A percentile compares a stretch with the other conserved stretches of the same genome.
Conservation (phyloP, 1,139 yeast genomes). For the Kluyveromyces sp. region DNA sequence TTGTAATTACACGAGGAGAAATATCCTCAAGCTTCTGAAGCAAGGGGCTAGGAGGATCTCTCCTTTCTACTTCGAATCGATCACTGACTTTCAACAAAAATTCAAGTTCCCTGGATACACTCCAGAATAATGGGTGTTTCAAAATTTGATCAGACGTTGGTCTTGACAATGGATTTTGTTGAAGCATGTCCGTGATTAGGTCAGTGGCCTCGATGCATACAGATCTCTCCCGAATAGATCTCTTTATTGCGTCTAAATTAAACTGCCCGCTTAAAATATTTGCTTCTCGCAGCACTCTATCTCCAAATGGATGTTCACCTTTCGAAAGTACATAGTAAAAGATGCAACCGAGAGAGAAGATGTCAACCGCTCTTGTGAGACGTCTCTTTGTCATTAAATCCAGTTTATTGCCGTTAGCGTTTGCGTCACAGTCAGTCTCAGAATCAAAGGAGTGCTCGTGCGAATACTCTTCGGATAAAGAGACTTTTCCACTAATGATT, state of each 20-base stretch:
- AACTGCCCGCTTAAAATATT: constrained; percentile 75
- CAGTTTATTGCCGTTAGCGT: constrained; percentile 28
- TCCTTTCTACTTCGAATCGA: constrained; percentile 75
- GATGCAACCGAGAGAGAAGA: constrained; percentile 91
- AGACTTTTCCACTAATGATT: constrained; percentile 43
- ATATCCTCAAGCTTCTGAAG: constrained; percentile 52
- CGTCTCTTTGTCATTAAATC: constrained; percentile 41
- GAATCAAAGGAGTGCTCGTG: constrained; percentile 5
- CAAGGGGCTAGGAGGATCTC: constrained; percentile 78
- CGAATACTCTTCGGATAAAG: constrained; percentile 5
- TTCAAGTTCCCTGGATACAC: constrained; percentile 63
- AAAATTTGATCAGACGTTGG: constrained; percentile 66
- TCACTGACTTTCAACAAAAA: constrained; percentile 84
- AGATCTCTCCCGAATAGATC: constrained; percentile 22
- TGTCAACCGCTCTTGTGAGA: constrained; percentile 85
- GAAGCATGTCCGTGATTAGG: constrained; percentile 66
- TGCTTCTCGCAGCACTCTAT: constrained; percentile 76
- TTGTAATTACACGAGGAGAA: constrained; percentile 48
- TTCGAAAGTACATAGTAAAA: constrained; percentile 77
- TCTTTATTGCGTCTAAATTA: constrained; percentile 41
- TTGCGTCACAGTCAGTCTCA: no score
- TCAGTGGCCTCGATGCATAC: constrained; percentile 58
- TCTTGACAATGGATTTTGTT: constrained; percentile 57
- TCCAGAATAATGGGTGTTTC: constrained; percentile 88
- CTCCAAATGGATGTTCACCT: constrained; percentile 95